Evolutionary conservation across 495 filamentous ascomycete species (phyloP), one percentile per base, ranked within the genome.

Genomic region (Apodospora peruviana): DNA sequence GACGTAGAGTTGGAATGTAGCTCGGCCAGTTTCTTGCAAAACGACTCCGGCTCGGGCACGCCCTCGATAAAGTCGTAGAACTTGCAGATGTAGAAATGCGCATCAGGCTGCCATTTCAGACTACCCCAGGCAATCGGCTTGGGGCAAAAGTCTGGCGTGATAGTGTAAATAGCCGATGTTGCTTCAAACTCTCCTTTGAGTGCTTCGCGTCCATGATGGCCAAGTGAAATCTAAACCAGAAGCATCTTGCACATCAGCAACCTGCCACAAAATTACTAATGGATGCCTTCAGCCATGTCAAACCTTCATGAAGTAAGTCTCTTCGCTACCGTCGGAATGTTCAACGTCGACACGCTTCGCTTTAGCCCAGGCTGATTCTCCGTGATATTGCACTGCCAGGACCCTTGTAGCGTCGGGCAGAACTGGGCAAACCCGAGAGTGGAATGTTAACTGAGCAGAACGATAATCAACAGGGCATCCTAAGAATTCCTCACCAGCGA

Each of bases 1-100:
- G 77, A 78, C 55, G 23, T 60, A 50, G 10, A 9, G 14, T 58
- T 61, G 5, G 51, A 50, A 47, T 81, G 77, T n/a, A 81, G 61
- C 20, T 46, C 27, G 17, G 75, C 72, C 16, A 81, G 55, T 24
- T 59, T 58, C 3, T 56, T 51, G 44, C 57, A 54, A 42, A 81
- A 74, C n/a, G 58, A 50, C 0, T 52, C 20, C 20, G 70, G 69
- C 7, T 78, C 68, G 4, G 77, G 74, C 23, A 61, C 60, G 52
- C 21, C 58, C 11, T 58, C 50, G 42, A 23, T 38, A 20, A 67
- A 58, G 16, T 58, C 39, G 41, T 54, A 48, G 57, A 57, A 66
- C 38, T 57, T 56, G 50, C 59, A 61, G 11, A 68, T 24, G 25
- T 62, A 66, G 42, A 64, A 64, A 45, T 68, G 56, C 4, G 53